These are phyloP conservation scores for Solanum rostratum DNA, from an alignment of 257 asterid species.

Conservation along the genomic window DNA sequence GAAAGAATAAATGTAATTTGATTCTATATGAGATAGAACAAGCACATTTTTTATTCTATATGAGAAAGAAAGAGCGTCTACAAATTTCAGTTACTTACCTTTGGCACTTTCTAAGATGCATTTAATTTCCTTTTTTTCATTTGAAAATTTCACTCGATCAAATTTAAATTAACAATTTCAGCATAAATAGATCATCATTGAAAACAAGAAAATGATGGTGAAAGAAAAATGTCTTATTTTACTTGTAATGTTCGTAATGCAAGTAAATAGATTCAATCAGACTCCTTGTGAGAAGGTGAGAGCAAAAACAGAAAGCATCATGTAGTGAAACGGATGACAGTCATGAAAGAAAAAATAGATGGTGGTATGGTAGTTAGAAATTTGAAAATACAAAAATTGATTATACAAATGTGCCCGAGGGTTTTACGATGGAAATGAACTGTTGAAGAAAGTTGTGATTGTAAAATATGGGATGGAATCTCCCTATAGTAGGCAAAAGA, in stretches of 20 bases:
- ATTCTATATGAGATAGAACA: too few relatives aligned
- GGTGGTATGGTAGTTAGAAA: background rate
- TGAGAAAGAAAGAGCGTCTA: too few relatives aligned
- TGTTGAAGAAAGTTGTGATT: background rate
- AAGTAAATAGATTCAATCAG: background rate
- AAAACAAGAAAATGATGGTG: background rate
- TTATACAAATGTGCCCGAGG: background rate
- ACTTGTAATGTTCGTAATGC: background rate
- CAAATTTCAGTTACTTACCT: too few relatives aligned
- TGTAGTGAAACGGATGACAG: background rate
- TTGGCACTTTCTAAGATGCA: too few relatives aligned
- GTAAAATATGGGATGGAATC: background rate
- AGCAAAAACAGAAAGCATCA: background rate
- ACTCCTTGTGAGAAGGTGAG: background rate
- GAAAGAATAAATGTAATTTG: too few relatives aligned
- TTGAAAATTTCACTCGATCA: too few relatives aligned
- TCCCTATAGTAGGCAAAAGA: background rate
- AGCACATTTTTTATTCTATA: too few relatives aligned
- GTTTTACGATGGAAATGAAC: background rate
- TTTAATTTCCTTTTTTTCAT: too few relatives aligned
- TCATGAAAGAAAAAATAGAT: background rate
- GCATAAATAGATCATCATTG: background rate
- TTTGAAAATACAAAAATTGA: background rate
- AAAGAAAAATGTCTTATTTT: background rate
- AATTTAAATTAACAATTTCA: background rate